phyloP scores from a whole-genome alignment of 345 rosid species.

The Lepidium africanum region DNA sequence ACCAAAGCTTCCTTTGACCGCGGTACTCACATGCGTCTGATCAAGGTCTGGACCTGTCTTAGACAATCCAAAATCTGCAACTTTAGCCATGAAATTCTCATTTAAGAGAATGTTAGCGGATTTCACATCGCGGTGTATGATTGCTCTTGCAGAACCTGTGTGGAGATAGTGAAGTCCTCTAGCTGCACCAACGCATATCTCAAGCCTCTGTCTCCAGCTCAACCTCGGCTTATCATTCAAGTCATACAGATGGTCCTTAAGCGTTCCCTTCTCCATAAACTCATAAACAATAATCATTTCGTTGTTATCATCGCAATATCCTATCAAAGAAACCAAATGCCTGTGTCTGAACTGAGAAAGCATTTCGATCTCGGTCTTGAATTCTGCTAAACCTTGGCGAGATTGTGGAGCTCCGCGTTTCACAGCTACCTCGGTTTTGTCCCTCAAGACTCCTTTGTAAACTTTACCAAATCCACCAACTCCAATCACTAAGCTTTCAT shows the following conservation, averaged over 20 bases:
- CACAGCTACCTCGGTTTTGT: slow-evolving; percentile 51
- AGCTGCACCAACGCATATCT: slow-evolving; percentile 62
- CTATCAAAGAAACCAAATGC: slow-evolving; percentile 61
- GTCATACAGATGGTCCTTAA: slow-evolving; percentile 51
- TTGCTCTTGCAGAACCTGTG: slow-evolving; percentile 51
- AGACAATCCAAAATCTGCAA: slow-evolving; percentile 68
- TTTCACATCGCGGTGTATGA: slow-evolving; percentile 71
- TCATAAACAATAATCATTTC: slow-evolving; percentile 74
- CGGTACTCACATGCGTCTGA: slow-evolving; percentile 69
- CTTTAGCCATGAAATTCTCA: slow-evolving; percentile 62
- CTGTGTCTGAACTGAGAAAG: slow-evolving; percentile 63
- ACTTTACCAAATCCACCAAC: slow-evolving; percentile 75
- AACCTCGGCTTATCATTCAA: slow-evolving; percentile 29
- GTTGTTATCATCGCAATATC: slow-evolving; percentile 51
- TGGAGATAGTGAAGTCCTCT: slow-evolving; percentile 75
- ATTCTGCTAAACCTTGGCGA: slow-evolving; percentile 49
- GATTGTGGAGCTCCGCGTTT: slow-evolving; percentile 55
- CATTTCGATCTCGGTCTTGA: slow-evolving; percentile 64
- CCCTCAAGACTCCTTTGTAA: slow-evolving; percentile 48
- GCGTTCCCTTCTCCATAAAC: slow-evolving; percentile 66
- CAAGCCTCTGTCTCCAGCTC: slow-evolving; percentile 58
- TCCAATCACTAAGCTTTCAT: slow-evolving; percentile 45
- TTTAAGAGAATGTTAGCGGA: slow-evolving; percentile 63
- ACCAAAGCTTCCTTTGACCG: slow-evolving; percentile 71
- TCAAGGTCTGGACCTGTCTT: slow-evolving; percentile 61